Base-by-base conservation (phyloP, 129 eudicot species). In the Tanacetum coccineum region DNA sequence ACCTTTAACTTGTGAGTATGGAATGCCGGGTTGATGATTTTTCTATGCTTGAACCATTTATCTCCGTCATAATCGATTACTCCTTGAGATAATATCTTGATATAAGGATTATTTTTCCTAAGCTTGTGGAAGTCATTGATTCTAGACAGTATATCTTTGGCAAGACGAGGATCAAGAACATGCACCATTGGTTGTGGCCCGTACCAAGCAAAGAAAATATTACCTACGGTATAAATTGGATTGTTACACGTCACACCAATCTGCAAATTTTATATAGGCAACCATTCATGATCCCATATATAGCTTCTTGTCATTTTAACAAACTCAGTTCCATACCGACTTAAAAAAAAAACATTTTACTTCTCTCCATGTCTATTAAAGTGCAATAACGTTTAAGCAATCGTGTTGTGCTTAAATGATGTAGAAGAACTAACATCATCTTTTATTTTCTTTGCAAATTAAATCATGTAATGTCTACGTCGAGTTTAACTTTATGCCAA, bases 11-110 rank as follows among this genome's bases (percentile, higher is more conserved):
- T 76, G 53, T 70, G 76, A 21, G 66, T 51, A 47, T 42, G 71
- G 80, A 76, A 76, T 2, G 80, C 80, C 1, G 80, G 80, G 8
- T 68, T 76, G 80, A 76, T 69, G 52, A 76, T 76, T 64, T 60
- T 76, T 62, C 75, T 47, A 54, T 76, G 80, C 63, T 76, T 62
- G 59, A 42, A 55, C 80, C 80, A 76, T 62, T 76, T 76, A 9
- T 62, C 80, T 7, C 80, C 80, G 0, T 76, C 80, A 14, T 69
- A 70, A 39, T 26, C 65, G 40, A 69, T 45, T 76, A 76, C 28
- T 62, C 80, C 80, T 76, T 70, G 74, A 18, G 57, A 53, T 19
- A 76, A 36, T 21, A 76, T 13, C 66, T 70, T 76, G 70, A 20
- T 59, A 52, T 68, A 70, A 13, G 80, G 80, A 44, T 62, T 76